Evolutionary conservation across 2,329 filamentous ascomycete species (phyloP), one percentile per base, ranked within the genome.

Genomic region (Xylariales sp.): DNA sequence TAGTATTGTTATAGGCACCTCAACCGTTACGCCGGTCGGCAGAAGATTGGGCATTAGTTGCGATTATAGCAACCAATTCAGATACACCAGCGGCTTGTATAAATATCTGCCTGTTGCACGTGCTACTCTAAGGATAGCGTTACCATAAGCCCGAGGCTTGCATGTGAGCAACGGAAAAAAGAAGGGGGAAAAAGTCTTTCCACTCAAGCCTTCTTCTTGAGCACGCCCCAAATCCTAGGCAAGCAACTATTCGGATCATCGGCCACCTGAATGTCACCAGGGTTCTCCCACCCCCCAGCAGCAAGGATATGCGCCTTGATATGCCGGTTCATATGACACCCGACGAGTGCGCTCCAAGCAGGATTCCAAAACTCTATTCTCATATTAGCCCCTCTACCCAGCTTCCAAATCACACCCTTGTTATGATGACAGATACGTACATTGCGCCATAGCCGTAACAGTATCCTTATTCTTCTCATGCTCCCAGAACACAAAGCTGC

Each of bases 401-500:
- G n/a, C n/a, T 12, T 10, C 4, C 15, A 16, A 6, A 20, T 16
- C 14, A 5, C 9, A 7, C 18, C 3, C 2, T 31, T 19, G 5
- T 6, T n/a, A 31, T 18, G 10, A 21, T 18, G 16, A 16, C 8
- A 11, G 18, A 27, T 6, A 52, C 56, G 33, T 50, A 62, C 60
- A 47, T 53, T 64, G 60, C 14, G 43, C 52, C 19, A 48, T 31
- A 24, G 40, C 43, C 4, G 64, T 67, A 15, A 60, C 18, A 27
- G 15, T 16, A 29, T 61, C 46, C 10, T 41, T 40, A 44, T 48
- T 63, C 38, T 47, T 45, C 35, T 48, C 51, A 42, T 71, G 69
- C 46, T 72, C 69, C 63, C 68, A 71, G 41, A 71, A 70, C 19
- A 73, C 55, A 43, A 71, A 65, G 32, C 58, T 62, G 10, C 68